Evolutionary conservation across 148 eudicot species (phyloP).

Genomic region (Nepenthes gracilis): DNA sequence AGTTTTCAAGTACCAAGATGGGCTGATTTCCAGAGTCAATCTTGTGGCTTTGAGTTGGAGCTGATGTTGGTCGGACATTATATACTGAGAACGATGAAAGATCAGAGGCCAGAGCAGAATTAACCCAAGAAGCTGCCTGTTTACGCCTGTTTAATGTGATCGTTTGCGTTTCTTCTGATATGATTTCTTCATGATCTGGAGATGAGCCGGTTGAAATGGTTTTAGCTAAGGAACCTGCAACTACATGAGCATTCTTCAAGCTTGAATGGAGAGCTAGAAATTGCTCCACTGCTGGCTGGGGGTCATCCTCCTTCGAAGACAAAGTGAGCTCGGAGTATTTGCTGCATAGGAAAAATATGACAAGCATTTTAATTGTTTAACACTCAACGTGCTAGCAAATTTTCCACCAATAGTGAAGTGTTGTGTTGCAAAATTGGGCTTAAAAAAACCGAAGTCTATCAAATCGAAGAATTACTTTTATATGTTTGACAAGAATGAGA

Average conservation of each 20-base stretch:
- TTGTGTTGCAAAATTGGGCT: too few species aligned
- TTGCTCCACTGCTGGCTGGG: slow-evolving; percentile 76
- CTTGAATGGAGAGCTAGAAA: slow-evolving; percentile 58
- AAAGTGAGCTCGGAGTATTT: slow-evolving; percentile 61
- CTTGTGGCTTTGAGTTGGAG: slow-evolving; percentile 23
- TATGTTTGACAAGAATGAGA: too few species aligned
- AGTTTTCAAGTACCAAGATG: slow-evolving; percentile 47
- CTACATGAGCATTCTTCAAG: slow-evolving; percentile 41
- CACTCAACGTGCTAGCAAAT: too few species aligned
- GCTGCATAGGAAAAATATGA: slow-evolving; percentile 25
- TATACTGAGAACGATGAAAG: slow-evolving; percentile 55
- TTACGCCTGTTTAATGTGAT: slow-evolving; percentile 48
- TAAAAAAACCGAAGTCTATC: too few species aligned
- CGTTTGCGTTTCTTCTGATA: slow-evolving; percentile 56
- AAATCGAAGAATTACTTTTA: too few species aligned
- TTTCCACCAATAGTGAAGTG: too few species aligned
- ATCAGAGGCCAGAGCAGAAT: slow-evolving; percentile 69
- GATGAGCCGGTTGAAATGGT: slow-evolving; percentile 31
- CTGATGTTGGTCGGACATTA: slow-evolving; percentile 28
- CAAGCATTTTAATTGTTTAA: neutral
- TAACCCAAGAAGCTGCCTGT: slow-evolving; percentile 79
- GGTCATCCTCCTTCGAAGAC: slow-evolving; percentile 69
- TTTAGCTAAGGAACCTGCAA: slow-evolving; percentile 46
- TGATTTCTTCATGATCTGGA: slow-evolving; percentile 45
- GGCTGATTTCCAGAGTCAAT: slow-evolving; percentile 23